Base-by-base conservation (phyloP, 345 rosid species). In the Heritiera fomes region DNA sequence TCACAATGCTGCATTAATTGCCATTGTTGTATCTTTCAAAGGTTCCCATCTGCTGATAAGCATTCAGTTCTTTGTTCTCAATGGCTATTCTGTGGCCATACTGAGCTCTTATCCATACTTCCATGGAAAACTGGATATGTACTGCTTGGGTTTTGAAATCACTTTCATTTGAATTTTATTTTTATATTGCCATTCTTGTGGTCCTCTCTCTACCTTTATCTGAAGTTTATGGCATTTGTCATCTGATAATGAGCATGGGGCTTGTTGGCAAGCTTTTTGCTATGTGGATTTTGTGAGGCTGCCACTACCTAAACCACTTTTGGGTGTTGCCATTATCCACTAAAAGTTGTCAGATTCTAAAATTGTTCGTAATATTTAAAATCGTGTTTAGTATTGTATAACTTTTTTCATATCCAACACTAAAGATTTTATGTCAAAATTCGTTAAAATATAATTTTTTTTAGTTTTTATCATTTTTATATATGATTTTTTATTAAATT, bases 81-180 rank as follows among this genome's bases (percentile, higher is more conserved):
- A 43, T 63, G 76, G 78, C 73, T 15, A 15, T 67, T 77, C 64
- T 81, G 73, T 84, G 88, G 87, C 52, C 79, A 66, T 59, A 18
- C 64, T 71, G 45, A 50, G 18, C 28, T 63, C 87, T 83, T 83
- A 75, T 83, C 89, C 84, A 76, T 59, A 68, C 40, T 13, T 77
- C 34, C 8, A 15, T 15, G 8, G 40, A 70, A 20, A 67, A 47
- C 60, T 40, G 67, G 80, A 79, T 52, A 40, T 75, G 50, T 58
- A 38, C 80, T 46, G 55, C 20, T 61, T n/a, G 58, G 46, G 8
- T 75, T 81, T 72, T 67, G 73, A 80, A 61, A 28, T 83, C 82
- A 20, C 23, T 68, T 12, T 46, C 55, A 46, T 20, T 68, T 45
- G 46, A 56, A 18, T 56, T 40, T 70, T 15, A 9, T 10, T 68